Evolutionary conservation across 257 asterid species (phyloP), one percentile per base, ranked within the genome.

Genomic region (Solanum megistacrolobum): DNA sequence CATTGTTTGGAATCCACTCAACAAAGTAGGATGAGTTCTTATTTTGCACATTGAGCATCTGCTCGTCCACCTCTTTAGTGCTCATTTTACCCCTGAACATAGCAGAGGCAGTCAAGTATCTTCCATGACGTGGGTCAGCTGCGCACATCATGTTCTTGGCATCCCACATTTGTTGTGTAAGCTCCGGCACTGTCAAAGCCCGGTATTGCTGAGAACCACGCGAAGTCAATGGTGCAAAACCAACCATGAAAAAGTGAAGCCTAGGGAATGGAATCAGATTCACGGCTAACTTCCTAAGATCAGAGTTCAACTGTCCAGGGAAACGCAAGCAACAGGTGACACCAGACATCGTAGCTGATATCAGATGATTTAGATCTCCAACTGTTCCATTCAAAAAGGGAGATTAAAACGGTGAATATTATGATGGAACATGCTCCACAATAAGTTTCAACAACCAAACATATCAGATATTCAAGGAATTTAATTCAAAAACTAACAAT

Each of bases 1-100:
- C 91, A 62, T 90, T 92, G 88, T 92, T 92, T 4, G 93, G 93
- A 36, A 92, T 92, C 93, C 69, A 81, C 39, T 81, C 85, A 11
- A 81, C 85, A 81, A 81, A 81, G 85, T 81, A 81, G n/a, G 85
- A 81, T 14, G 85, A 81, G n/a, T 81, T 81, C 85, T 81, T 81
- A 39, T 81, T 81, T 48, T 81, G 85, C 27, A 81, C 85, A 10
- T 81, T 81, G 16, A 81, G 39, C 69, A 81, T 81, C 68, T 81
- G 85, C 18, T 81, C 85, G 0, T 81, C 85, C 36, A 81, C 85
- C 11, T 81, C 85, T 31, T 81, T 81, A 0, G 85, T 92, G 72
- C 93, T 91, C 92, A 91, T 91, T 86, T 91, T 91, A 76, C 92
- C 93, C 85, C 85, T 79, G 85, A 79, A 79, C 85, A 79, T 79